Percentiles rank a stretch among this genome's conserved stretches.
Evolutionary conservation across 2,329 filamentous ascomycete species (phyloP).

Genomic region (Fusarium lyarnte): DNA sequence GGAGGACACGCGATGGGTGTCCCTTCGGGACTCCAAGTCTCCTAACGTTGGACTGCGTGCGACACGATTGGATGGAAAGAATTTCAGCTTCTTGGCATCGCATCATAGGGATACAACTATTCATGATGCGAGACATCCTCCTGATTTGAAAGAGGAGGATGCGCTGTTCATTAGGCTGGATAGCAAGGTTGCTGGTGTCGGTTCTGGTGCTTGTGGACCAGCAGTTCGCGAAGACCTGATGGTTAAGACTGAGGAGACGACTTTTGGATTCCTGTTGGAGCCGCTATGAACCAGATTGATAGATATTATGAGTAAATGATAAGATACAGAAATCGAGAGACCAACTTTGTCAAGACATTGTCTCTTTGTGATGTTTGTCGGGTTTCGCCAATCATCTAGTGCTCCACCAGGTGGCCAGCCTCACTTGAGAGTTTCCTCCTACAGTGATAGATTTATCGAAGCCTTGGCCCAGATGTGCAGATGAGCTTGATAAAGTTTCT

Average conservation of each 20-base stretch:
- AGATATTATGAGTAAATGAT: neutral
- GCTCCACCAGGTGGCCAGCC: neutral
- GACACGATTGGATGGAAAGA: slow-evolving; percentile 18
- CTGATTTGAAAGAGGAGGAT: slow-evolving; percentile 65
- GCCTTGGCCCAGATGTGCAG: no score
- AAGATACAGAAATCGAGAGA: no score
- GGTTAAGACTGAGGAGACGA: slow-evolving; percentile 53
- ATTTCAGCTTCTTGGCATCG: slow-evolving; percentile 64
- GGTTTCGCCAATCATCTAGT: neutral
- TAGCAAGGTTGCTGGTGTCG: slow-evolving; percentile 59
- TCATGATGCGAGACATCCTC: slow-evolving; percentile 69
- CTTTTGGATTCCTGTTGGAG: slow-evolving; percentile 56
- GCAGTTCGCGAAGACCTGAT: slow-evolving; percentile 57
- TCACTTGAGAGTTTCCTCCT: neutral
- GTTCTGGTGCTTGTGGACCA: slow-evolving; percentile 60
- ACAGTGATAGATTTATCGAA: no score
- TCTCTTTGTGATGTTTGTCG: rapidly evolving
- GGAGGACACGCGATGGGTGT: slow-evolving; percentile 67
- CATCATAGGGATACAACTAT: slow-evolving; percentile 63
- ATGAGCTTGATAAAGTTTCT: rapidly evolving
- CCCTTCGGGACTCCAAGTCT: slow-evolving; percentile 40
- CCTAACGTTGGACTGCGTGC: slow-evolving; percentile 35
- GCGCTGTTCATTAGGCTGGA: slow-evolving; percentile 56
- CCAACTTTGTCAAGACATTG: neutral
- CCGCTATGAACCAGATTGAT: slow-evolving; percentile 13